Conservation (phyloP, 2,329 filamentous ascomycete species). For the Penicillium sp. region DNA sequence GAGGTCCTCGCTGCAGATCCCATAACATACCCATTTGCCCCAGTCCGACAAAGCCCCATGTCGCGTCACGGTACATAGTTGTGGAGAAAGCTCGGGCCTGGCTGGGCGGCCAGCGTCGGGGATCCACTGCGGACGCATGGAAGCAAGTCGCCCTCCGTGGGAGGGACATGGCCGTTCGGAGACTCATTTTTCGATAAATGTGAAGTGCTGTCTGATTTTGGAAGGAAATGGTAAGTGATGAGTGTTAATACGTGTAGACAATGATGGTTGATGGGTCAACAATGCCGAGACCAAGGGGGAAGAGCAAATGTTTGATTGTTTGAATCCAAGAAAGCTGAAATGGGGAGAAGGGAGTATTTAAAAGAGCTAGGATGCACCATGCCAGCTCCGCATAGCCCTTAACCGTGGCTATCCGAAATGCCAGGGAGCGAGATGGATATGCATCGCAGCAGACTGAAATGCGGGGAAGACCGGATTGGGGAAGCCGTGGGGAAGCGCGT, state of each 20-base stretch:
- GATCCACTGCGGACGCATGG: conserved; percentile 4
- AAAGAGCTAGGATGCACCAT: not conserved
- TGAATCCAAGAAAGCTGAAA: not conserved
- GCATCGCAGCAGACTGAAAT: not conserved
- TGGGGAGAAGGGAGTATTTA: conserved; percentile 1
- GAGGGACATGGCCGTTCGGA: conserved; percentile 8
- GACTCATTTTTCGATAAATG: conserved; percentile 12
- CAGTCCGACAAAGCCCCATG: conserved; percentile 60
- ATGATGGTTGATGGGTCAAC: not conserved
- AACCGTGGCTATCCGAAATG: conserved; percentile 19
- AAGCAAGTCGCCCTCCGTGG: conserved; percentile 8
- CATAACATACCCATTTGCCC: conserved; percentile 57
- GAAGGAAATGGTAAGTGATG: not conserved
- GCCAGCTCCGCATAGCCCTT: not conserved
- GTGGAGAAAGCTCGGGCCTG: conserved; percentile 46
- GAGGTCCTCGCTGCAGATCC: not conserved
- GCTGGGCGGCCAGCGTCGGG: conserved; percentile 18
- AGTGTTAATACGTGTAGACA: not conserved
- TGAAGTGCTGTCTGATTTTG: not conserved
- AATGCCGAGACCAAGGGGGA: not conserved
- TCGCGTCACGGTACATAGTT: conserved; percentile 45
- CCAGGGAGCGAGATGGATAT: not conserved
- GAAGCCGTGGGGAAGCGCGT: conserved; percentile 10
- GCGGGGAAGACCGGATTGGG: conserved; percentile 11
- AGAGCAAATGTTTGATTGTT: not conserved